These are phyloP conservation scores for Boletus patriciae DNA, from an alignment of 768 basidiomycete species.

Conservation along the genomic window DNA sequence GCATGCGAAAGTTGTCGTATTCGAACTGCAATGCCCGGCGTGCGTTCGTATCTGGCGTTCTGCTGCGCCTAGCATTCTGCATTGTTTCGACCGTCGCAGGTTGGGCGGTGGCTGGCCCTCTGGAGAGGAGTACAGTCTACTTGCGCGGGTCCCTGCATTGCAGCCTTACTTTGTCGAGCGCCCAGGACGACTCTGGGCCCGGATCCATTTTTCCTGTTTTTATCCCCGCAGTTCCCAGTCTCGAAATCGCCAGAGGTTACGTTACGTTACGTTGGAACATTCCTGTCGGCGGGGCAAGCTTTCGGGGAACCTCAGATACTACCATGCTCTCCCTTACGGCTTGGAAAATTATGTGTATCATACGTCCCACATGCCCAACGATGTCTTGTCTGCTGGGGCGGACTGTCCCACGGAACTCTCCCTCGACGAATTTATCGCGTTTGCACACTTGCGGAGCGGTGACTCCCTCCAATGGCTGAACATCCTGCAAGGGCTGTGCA, in stretches of 20 bases:
- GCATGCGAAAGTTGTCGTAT: no score
- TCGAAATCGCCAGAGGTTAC: no score
- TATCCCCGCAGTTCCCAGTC: no score
- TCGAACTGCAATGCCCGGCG: no score
- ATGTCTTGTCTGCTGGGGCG: neutral
- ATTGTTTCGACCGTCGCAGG: constrained; percentile 17
- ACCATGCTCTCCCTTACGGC: no score
- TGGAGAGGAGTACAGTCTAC: neutral
- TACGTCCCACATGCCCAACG: neutral
- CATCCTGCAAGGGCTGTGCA: neutral
- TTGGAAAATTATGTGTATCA: no score
- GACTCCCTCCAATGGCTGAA: neutral
- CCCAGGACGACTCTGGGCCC: neutral
- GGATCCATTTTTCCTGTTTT: neutral
- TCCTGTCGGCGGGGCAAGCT: no score
- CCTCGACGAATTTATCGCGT: neutral
- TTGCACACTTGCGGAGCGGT: neutral
- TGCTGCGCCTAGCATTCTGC: constrained; percentile 32
- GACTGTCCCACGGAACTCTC: neutral
- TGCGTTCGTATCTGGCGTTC: constrained; percentile 41
- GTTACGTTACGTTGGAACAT: no score
- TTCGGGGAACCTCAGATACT: no score
- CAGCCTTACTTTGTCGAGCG: neutral
- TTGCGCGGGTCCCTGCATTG: constrained; percentile 28
- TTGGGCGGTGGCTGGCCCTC: no score